phyloP scores from a whole-genome alignment of 1,284 basidiomycete genomes.

The Chalciporus sp. region DNA sequence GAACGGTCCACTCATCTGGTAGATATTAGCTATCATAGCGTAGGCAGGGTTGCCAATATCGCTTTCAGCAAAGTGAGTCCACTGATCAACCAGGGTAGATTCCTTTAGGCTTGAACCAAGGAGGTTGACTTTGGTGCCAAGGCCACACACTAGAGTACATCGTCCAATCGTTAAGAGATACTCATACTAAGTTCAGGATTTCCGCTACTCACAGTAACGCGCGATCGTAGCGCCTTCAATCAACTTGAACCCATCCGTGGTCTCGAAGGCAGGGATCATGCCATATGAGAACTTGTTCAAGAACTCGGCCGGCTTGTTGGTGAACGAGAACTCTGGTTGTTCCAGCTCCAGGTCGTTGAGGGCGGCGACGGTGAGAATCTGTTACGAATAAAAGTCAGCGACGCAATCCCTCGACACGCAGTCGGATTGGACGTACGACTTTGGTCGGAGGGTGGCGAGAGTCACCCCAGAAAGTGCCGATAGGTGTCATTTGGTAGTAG shows the following conservation, averaged over 20 bases:
- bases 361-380: conserved; percentile 15
- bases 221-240: conserved; percentile 57
- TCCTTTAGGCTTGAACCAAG: conserved; percentile 47
- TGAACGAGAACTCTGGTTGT: conserved; percentile 3
- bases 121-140: conserved; percentile 48
- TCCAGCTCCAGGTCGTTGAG: conserved; percentile 16
- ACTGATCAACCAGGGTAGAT: conserved; percentile 51
- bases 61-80: conserved; percentile 50
- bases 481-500: conserved; percentile 1
- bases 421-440: neutral
- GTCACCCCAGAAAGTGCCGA: conserved; percentile 7
- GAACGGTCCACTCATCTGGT: conserved; percentile 1
- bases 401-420: no score
- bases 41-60: conserved; percentile 33
- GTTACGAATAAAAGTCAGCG: no score
- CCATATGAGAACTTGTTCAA: conserved; percentile 46
- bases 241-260: conserved; percentile 50
- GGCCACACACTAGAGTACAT: conserved; percentile 40
- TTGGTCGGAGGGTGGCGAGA: conserved; percentile 3
- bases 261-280: conserved; percentile 55
- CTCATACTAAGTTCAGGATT: no score
- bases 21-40: neutral
- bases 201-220: conserved; percentile 45
- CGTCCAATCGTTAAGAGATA: no score
- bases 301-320: conserved; percentile 44